Evolutionary conservation across 2,329 filamentous ascomycete species (phyloP).

Genomic region (Fusarium palustre): DNA sequence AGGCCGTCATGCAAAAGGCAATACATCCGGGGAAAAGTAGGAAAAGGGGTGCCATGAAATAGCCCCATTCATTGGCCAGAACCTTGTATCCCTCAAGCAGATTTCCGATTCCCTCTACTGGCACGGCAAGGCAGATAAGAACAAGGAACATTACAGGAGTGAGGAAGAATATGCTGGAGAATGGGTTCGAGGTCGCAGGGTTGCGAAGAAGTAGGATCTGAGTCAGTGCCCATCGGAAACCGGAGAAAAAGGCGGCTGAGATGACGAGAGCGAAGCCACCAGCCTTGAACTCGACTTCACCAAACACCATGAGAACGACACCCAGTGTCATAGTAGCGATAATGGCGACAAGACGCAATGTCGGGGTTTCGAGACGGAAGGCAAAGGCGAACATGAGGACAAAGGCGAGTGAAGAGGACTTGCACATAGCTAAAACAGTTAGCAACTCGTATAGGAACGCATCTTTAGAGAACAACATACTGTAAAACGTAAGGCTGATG

Average conservation of each 20-base stretch:
- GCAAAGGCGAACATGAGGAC: constrained; percentile 95
- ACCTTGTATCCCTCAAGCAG: constrained; percentile 73
- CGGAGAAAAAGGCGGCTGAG: constrained; percentile 91
- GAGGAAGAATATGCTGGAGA: constrained; percentile 97
- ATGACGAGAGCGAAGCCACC: constrained; percentile 94
- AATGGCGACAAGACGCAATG: constrained; percentile 85
- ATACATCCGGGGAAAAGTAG: constrained; percentile 90
- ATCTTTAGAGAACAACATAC: constrained; percentile 58
- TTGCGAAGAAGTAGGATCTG: constrained; percentile 95
- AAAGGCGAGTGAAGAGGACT: constrained; percentile 95
- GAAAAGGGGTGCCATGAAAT: constrained; percentile 73
- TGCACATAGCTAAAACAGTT: constrained; percentile 82
- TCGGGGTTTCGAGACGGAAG: constrained; percentile 90
- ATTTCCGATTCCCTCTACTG: constrained; percentile 81
- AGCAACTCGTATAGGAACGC: not conserved
- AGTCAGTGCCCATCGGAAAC: constrained; percentile 98
- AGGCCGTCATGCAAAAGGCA: constrained; percentile 96
- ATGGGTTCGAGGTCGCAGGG: constrained; percentile 94
- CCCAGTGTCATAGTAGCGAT: constrained; percentile 93
- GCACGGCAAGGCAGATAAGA: constrained; percentile 82
- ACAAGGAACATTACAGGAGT: constrained; percentile 95
- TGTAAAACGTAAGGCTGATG: constrained; percentile 97
- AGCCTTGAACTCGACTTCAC: constrained; percentile 88
- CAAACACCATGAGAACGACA: constrained; percentile 98
- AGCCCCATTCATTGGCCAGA: constrained; percentile 76